Conservation (phyloP, 306 rosid genomes). For the Cucurbita pepo region DNA sequence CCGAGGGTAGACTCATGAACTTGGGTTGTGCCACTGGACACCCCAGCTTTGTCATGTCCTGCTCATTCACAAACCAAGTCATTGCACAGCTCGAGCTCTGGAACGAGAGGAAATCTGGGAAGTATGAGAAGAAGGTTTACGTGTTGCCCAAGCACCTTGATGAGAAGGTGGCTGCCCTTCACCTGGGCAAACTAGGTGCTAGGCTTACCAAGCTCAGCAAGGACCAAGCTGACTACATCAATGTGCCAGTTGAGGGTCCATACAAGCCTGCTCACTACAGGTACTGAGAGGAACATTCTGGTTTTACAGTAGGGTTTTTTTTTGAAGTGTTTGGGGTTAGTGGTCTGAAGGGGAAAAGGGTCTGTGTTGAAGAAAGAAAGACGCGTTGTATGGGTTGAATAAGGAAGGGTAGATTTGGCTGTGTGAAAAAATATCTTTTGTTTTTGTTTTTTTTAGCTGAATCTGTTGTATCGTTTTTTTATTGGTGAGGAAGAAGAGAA, state of each 20-base stretch:
- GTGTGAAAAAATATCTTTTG: background rate
- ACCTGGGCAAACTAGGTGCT: conserved; percentile 87
- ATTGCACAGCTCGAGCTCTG: conserved; percentile 95
- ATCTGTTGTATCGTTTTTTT: background rate
- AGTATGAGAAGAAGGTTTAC: conserved; percentile 85
- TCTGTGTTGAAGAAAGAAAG: background rate
- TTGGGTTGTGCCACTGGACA: conserved; percentile 98
- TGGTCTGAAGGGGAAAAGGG: background rate
- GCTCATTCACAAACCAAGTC: conserved; percentile 96
- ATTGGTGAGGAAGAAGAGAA: background rate
- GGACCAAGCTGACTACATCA: conserved; percentile 87
- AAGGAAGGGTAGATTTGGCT: background rate
- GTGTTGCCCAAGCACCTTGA: conserved; percentile 92
- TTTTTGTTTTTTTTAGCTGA: background rate
- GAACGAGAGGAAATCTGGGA: conserved; percentile 63
- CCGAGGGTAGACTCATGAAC: conserved; percentile 97
- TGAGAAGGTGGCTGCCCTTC: conserved; percentile 96
- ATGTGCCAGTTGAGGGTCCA: conserved; percentile 84
- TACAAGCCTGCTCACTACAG: conserved; percentile 89
- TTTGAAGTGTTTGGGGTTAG: background rate
- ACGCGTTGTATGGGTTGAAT: background rate
- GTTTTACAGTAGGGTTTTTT: background rate
- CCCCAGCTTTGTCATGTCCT: conserved; percentile 98
- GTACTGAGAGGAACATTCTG: conserved; percentile 28
- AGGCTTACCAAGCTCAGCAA: conserved; percentile 70